These are phyloP conservation scores for Wallacemonas sp. DNA, from an alignment of 208 protist genomes.

Conservation along the genomic window DNA sequence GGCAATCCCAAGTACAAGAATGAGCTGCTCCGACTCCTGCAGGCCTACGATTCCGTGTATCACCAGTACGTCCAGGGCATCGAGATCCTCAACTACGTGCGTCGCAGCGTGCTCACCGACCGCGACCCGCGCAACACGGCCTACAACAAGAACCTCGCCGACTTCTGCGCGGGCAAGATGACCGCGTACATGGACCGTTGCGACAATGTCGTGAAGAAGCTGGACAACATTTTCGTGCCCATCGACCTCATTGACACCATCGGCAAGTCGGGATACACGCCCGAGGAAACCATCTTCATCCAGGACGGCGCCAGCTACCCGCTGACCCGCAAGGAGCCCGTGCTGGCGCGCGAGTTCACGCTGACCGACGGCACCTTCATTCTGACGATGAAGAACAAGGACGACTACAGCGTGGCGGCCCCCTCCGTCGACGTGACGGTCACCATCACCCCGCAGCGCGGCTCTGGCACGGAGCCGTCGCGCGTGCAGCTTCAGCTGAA, in stretches of 20 bases:
- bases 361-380: conserved; percentile 72
- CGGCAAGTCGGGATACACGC: conserved; percentile 42
- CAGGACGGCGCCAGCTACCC: conserved; percentile 45
- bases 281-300: conserved; percentile 50
- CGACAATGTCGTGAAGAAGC: conserved; percentile 63
- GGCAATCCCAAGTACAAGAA: conserved; percentile 40
- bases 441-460: conserved; percentile 38
- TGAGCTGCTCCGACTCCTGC: conserved; percentile 51
- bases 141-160: conserved; percentile 53
- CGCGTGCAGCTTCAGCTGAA: conserved; percentile 47
- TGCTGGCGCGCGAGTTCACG: conserved; percentile 42
- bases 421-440: conserved; percentile 52
- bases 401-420: conserved; percentile 73
- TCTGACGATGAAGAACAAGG: conserved; percentile 68
- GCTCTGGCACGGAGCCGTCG: conserved; percentile 29
- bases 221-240: conserved; percentile 71
- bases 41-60: conserved; percentile 62
- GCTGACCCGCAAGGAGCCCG: conserved; percentile 47
- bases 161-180: conserved; percentile 76
- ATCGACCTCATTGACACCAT: conserved; percentile 55
- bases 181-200: conserved; percentile 73
- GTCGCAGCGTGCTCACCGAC: conserved; percentile 51
- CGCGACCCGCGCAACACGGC: conserved; percentile 30
- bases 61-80: conserved; percentile 62
- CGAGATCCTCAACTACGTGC: conserved; percentile 81